phyloP scores from a whole-genome alignment of 73 alveolate genomes.

The Paramecium caudatum region DNA sequence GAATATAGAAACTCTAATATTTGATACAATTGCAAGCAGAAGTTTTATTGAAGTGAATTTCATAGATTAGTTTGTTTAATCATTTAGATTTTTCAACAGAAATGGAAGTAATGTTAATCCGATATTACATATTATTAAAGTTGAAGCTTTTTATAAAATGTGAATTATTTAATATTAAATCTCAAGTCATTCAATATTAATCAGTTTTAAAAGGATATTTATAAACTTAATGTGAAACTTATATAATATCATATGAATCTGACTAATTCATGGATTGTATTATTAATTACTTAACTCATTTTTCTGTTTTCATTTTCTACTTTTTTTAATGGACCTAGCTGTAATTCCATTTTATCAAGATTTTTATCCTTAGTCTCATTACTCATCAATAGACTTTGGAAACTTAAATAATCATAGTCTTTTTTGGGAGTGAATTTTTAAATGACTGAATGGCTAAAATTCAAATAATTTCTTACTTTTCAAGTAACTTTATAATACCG shows the following conservation, averaged over 20 bases:
- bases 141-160: neutral
- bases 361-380: conserved; percentile 2
- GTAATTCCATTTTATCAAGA: conserved; percentile 29
- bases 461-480: neutral
- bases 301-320: conserved; percentile 6
- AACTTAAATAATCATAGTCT: conserved; percentile 24
- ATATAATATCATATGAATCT: too few species aligned
- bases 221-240: too few species aligned
- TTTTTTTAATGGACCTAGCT: neutral
- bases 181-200: too few species aligned
- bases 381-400: conserved; percentile 16
- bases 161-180: too few species aligned
- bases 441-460: neutral
- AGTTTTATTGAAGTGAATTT: neutral
- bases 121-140: neutral
- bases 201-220: too few species aligned
- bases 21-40: neutral
- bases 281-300: neutral
- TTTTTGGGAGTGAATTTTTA: neutral
- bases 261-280: neutral
- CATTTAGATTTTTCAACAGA: neutral
- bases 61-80: neutral
- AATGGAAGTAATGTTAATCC: neutral
- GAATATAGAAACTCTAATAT: neutral
- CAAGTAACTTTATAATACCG: neutral